Evolutionary conservation across 2,329 filamentous ascomycete species (phyloP).

Genomic region (Colletotrichum lupini): DNA sequence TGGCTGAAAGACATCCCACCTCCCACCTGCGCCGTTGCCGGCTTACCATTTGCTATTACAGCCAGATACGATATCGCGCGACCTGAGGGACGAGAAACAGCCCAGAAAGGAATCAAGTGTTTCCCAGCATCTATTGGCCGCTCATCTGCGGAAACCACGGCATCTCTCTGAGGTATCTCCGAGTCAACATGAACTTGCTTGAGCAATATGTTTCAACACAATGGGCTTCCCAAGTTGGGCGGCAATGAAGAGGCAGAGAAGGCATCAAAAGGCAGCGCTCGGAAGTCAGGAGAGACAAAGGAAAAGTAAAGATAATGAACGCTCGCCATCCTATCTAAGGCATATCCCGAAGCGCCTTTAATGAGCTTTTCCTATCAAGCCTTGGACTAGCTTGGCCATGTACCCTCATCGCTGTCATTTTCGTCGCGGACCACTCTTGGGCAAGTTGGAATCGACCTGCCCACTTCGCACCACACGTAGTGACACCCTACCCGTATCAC

Average conservation of each 20-base stretch:
- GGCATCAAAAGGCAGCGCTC: not conserved
- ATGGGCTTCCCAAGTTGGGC: not conserved
- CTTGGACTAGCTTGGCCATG: slow-evolving; percentile 1
- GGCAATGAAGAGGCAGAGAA: not conserved
- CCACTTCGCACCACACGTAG: slow-evolving; percentile 34
- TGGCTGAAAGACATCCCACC: slow-evolving; percentile 11
- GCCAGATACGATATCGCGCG: slow-evolving; percentile 25
- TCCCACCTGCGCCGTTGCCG: slow-evolving; percentile 40
- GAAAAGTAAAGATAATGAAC: not conserved
- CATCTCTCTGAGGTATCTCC: not conserved
- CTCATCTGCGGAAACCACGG: not conserved
- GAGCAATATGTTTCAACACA: not conserved
- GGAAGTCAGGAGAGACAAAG: not conserved
- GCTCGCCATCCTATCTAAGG: slow-evolving; percentile 2
- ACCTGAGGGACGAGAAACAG: slow-evolving; percentile 9
- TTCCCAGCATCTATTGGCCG: not conserved
- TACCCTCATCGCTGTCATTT: slow-evolving; percentile 23
- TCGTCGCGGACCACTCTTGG: slow-evolving; percentile 6
- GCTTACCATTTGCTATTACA: slow-evolving; percentile 42
- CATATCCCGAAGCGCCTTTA: not conserved
- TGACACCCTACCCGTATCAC: slow-evolving; percentile 35
- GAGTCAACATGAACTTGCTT: not conserved
- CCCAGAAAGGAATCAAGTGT: not conserved
- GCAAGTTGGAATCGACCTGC: slow-evolving; percentile 10
- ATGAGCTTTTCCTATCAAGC: slow-evolving; percentile 9